phyloP scores from a whole-genome alignment of 2,329 filamentous ascomycete species.

The Talaromyces sp. region DNA sequence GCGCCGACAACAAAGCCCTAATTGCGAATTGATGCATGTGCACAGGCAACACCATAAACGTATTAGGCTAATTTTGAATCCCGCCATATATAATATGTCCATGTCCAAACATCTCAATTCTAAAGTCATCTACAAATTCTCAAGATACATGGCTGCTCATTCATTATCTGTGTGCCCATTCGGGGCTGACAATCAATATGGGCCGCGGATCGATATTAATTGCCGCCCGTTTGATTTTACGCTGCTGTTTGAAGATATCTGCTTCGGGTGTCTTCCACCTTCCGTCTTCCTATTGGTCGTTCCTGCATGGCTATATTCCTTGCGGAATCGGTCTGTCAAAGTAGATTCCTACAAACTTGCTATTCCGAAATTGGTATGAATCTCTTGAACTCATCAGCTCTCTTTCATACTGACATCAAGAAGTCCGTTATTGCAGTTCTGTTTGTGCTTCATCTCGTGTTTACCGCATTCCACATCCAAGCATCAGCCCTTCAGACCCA shows the following conservation, averaged over 20 bases:
- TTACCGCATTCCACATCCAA: conserved; percentile 35
- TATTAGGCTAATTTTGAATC: background rate
- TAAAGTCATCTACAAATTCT: background rate
- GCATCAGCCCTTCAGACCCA: background rate
- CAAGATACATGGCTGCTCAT: background rate
- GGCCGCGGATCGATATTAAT: background rate
- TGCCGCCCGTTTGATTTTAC: conserved; percentile 44
- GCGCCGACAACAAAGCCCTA: background rate
- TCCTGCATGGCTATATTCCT: background rate
- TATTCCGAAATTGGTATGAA: conserved; percentile 20
- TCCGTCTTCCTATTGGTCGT: conserved; percentile 32
- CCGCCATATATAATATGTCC: background rate
- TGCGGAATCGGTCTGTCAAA: conserved; percentile 22
- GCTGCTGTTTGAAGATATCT: conserved; percentile 43
- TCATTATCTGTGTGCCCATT: background rate
- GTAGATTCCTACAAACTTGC: conserved; percentile 8
- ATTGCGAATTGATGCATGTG: background rate
- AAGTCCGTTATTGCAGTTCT: conserved; percentile 25
- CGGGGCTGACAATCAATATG: conserved; percentile 7
- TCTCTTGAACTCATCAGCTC: no score
- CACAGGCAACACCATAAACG: background rate
- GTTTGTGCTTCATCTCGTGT: conserved; percentile 33
- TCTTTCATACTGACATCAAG: conserved; percentile 15
- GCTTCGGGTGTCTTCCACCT: conserved; percentile 38
- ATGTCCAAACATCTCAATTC: background rate